A percentile compares a stretch with the other conserved stretches of the same genome.
phyloP scores from a whole-genome alignment of 768 basidiomycete species.

The Suillus americanus region DNA sequence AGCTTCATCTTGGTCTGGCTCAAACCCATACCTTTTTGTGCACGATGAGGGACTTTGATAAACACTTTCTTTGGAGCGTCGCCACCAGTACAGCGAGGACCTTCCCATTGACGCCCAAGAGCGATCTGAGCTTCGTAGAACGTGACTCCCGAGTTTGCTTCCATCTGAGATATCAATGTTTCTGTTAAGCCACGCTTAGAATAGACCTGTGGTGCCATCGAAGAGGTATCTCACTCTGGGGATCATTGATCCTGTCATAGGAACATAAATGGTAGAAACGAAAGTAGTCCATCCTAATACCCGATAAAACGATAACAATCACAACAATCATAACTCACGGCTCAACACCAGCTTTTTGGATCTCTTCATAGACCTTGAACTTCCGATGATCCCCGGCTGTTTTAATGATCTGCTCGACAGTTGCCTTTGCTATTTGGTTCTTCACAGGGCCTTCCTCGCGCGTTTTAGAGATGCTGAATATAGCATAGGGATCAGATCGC shows the following conservation, averaged over 20 bases:
- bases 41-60: slow-evolving; percentile 55
- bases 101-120: slow-evolving; percentile 74
- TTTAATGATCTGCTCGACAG: slow-evolving; percentile 82
- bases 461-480: slow-evolving; percentile 73
- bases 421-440: slow-evolving; percentile 81
- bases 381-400: slow-evolving; percentile 69
- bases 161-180: slow-evolving; percentile 65
- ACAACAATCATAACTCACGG: slow-evolving; percentile 49
- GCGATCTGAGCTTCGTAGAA: slow-evolving; percentile 90
- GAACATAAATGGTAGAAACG: slow-evolving; percentile 90
- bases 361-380: slow-evolving; percentile 81
- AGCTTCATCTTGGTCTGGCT: slow-evolving; percentile 53
- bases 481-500: slow-evolving; percentile 10
- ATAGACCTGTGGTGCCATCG: slow-evolving; percentile 4
- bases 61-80: slow-evolving; percentile 50
- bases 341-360: slow-evolving; percentile 74
- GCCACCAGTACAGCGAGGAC: slow-evolving; percentile 39
- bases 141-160: slow-evolving; percentile 69
- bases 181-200: slow-evolving; percentile 29
- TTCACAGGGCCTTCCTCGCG: slow-evolving; percentile 61
- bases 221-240: slow-evolving; percentile 44
- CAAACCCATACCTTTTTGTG: slow-evolving; percentile 45
- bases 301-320: background rate
- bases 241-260: slow-evolving; percentile 89
- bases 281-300: slow-evolving; percentile 72